Base-by-base conservation (phyloP, 129 eudicot genomes). In the Helichrysum umbraculigerum region DNA sequence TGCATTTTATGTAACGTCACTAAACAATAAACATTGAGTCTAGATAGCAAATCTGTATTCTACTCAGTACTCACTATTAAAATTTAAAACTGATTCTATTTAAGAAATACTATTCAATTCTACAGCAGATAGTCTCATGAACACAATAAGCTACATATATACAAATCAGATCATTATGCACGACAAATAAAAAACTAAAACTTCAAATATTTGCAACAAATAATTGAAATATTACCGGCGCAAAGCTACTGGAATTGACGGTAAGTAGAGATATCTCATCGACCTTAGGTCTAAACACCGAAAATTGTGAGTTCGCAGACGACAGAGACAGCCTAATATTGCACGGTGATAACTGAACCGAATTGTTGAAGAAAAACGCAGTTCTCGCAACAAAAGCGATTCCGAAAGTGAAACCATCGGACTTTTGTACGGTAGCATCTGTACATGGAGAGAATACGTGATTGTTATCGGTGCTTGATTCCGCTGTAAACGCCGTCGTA, bases 201-300 rank as follows among this genome's bases (percentile, higher is more conserved):
- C 12, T 17, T 47, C n/a, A 47, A 47, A 14, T 47, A 47, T 15
- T 47, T 1, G 4, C 54, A 47, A 14, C n/a, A 47, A 5, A 47
- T 47, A 12, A 3, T 47, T 32, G 10, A 14, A 25, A 39, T 29
- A 16, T 25, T 91, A 94, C 99, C 90, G 92, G 94, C 16, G 51
- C 75, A 73, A 94, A 86, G 59, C 9, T 84, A 54, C 84, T 68
- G 79, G 86, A 84, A 71, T 87, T 94, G 81, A 94, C 76, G n/a
- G 99, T 94, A 75, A 91, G 97, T 30, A 94, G 91, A 2, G 97
- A 91, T 89, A 94, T 94, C 96, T 91, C 88, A 34, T 94, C 96
- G 44, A 94, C 97, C 72, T 91, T 94, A 39, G 98, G 97, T 44
- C 98, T 84, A 77, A 91, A 94, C 21, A 89, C 87, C 8, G 97